Base-by-base conservation (phyloP, 2,329 filamentous ascomycete species). In the Coniochaeta pulveracea region DNA sequence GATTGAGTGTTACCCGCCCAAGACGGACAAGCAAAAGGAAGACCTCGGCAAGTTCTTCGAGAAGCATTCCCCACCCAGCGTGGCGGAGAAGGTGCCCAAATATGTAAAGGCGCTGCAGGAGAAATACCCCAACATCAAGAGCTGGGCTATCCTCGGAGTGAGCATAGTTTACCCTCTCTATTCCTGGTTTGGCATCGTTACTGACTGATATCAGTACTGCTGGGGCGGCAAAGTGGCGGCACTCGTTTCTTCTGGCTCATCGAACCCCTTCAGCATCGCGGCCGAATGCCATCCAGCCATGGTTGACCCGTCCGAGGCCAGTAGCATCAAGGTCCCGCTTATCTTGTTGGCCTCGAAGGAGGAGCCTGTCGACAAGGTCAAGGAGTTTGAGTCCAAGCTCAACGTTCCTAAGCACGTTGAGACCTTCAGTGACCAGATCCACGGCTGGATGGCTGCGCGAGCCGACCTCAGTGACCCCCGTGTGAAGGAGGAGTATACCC, bases 401-500 rank as follows among this genome's bases (percentile, higher is more conserved):
- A 58, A 55, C 18, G 66, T 58, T 3, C 55, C 68, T 37, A 73
- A 75, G 47, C 65, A 76, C 40, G 67, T 80, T 34, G 76, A 83
- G 60, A 74, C 52, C n/a, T 83, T 80, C 47, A 45, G 47, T 16
- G 74, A 74, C 46, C 78, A 80, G 64, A 66, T 76, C 48, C 79
- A 84, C 54, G 79, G 79, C 27, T 84, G 77, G 76, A 84, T 83
- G 79, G 75, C 72, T 2, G 77, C 79, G 1, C 67, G 77, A 17
- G 63, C 69, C 0, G 58, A 81, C 46, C 56, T 83, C 19, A 59
- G 63, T 21, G 59, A 78, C 29, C 56, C 62, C 31, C 64, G 63
- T 26, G 68, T 74, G 47, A 71, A 68, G 52, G 65, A 69, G 42
- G 77, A 78, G 57, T 78, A 76, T 40, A 60, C 63, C 29, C 66